These are phyloP conservation scores for Paxillus involutus DNA, from an alignment of 768 basidiomycete species.

Conservation along the genomic window DNA sequence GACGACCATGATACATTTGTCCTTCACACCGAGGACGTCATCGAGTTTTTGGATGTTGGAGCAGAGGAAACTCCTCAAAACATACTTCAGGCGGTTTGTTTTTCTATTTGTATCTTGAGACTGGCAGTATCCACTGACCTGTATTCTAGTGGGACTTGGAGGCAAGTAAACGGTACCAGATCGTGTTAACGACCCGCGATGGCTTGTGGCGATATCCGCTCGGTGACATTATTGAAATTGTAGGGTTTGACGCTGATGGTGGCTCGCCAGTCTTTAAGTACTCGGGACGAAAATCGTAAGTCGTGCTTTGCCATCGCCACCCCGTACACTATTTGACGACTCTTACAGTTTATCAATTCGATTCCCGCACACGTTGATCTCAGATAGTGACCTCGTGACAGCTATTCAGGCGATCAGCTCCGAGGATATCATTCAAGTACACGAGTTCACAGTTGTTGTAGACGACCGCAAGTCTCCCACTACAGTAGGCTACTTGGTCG, in stretches of 20 bases:
- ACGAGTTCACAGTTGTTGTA: slow-evolving; percentile 13
- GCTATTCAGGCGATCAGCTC: neutral
- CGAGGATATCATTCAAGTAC: slow-evolving; percentile 5
- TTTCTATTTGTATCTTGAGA: neutral
- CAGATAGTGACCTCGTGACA: slow-evolving; percentile 10
- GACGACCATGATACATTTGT: slow-evolving; percentile 11
- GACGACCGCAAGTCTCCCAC: slow-evolving; percentile 9
- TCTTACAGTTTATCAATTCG: slow-evolving; percentile 7
- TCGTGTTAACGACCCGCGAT: slow-evolving; percentile 15
- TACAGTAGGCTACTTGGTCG: slow-evolving; percentile 17
- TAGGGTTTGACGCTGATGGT: slow-evolving; percentile 16
- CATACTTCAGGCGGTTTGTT: slow-evolving; percentile 12
- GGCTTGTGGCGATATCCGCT: slow-evolving; percentile 25
- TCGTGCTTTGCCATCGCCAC: neutral
- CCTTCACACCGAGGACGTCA: neutral
- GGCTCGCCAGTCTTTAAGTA: slow-evolving; percentile 20
- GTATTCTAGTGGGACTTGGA: slow-evolving; percentile 16
- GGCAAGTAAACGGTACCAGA: slow-evolving; percentile 14
- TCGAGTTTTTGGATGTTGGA: slow-evolving; percentile 17
- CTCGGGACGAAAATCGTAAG: slow-evolving; percentile 13
- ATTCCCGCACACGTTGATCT: slow-evolving; percentile 4
- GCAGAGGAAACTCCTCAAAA: slow-evolving; percentile 8
- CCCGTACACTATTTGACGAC: neutral
- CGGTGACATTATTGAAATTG: slow-evolving; percentile 19
- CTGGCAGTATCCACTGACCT: slow-evolving; percentile 3